These are phyloP conservation scores for Solanum sparsipilum DNA, from an alignment of 257 asterid species.

Conservation along the genomic window DNA sequence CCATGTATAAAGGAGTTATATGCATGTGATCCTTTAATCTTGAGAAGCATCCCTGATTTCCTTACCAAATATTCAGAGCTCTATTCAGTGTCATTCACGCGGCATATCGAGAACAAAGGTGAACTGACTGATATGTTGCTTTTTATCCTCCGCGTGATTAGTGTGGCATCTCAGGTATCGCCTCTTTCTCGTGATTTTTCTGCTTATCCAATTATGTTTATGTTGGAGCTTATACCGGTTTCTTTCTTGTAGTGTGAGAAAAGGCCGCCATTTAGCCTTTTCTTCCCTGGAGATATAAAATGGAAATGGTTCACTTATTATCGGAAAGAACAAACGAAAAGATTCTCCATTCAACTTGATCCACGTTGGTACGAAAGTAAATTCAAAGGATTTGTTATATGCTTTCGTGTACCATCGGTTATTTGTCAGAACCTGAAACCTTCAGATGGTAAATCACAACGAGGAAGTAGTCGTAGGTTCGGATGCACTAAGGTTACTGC, in stretches of 20 bases:
- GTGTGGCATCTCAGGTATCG: neutral
- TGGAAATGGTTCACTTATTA: neutral
- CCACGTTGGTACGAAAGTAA: neutral
- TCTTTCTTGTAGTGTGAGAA: neutral
- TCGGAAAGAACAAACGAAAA: neutral
- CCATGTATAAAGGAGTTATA: neutral
- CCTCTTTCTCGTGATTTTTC: neutral
- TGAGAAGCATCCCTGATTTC: neutral
- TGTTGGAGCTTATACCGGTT: neutral
- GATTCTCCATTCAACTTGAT: neutral
- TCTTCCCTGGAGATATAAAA: neutral
- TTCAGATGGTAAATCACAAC: neutral
- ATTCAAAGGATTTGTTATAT: neutral
- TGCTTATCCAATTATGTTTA: neutral
- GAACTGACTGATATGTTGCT: neutral
- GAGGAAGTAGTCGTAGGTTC: neutral
- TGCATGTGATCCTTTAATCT: neutral
- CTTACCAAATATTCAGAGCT: neutral
- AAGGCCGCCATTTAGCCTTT: neutral
- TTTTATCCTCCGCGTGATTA: neutral
- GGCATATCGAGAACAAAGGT: neutral
- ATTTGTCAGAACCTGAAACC: neutral
- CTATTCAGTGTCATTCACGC: neutral
- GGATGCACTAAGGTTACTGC: neutral
- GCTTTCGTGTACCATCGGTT: neutral